Evolutionary conservation across 1,284 basidiomycete species (phyloP).

Genomic region (Ustilago loliicola): DNA sequence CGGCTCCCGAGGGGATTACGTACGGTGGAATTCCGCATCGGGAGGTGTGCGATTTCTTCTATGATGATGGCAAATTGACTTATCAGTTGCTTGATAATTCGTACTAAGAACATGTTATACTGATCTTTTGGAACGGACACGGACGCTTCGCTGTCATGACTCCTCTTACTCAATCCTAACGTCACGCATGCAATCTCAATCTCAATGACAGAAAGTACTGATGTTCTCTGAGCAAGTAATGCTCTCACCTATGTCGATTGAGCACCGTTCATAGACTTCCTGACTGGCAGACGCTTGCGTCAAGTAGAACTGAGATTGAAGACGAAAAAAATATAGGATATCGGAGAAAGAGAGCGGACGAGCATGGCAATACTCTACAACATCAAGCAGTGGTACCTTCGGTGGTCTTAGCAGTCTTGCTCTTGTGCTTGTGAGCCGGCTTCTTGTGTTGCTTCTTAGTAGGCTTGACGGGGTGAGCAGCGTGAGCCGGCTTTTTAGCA

Average conservation of each 20-base stretch:
- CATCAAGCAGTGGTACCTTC: not conserved
- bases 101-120: slow-evolving; percentile 2
- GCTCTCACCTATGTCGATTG: not conserved
- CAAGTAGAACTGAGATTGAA: not conserved
- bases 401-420: slow-evolving; percentile 11
- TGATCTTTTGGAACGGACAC: not conserved
- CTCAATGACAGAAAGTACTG: too few relatives aligned
- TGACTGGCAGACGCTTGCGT: not conserved
- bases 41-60: slow-evolving; percentile 39
- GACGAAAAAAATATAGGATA: not conserved
- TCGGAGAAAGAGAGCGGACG: not conserved
- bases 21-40: slow-evolving; percentile 22
- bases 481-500: slow-evolving; percentile 5
- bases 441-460: slow-evolving; percentile 33
- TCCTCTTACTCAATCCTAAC: not conserved
- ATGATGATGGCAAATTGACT: slow-evolving; percentile 18
- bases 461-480: slow-evolving; percentile 2
- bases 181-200: not conserved
- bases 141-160: not conserved
- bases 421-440: slow-evolving; percentile 33
- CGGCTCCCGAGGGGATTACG: slow-evolving; percentile 24
- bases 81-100: slow-evolving; percentile 39
- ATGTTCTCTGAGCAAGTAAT: too few relatives aligned
- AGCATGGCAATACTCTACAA: not conserved
- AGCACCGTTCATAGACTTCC: not conserved